Base-by-base conservation (phyloP, 192 early-diverging fungal species). In the Coemansia sp. region DNA sequence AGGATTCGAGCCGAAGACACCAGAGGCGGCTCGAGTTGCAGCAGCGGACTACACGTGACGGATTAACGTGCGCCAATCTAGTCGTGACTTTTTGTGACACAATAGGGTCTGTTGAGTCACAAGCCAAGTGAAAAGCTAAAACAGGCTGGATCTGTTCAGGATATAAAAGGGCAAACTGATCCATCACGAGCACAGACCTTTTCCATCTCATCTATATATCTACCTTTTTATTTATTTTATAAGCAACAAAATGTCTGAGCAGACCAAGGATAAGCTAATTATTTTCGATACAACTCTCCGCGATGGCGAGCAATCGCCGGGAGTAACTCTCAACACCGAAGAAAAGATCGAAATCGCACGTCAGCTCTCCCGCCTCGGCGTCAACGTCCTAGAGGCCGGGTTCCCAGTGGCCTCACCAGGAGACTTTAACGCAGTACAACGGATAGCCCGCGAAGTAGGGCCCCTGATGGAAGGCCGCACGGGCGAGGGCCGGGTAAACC, bases 301-400 rank as follows among this genome's bases (percentile, higher is more conserved):
- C 69, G 97, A 98, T 74, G 97, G 97, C 58, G 97, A 98, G 78
- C 95, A 98, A 91, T 96, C 95, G 57, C 97, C 97, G 1, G 97
- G 97, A 67, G 95, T 96, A 27, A 98, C 94, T 37, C 86, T 98
- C 23, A 96, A 89, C 70, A 86, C 88, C 0, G 90, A 91, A 32
- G 97, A 98, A 84, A 98, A 98, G 86, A 83, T 98, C 44, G 92
- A 94, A 76, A 96, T 98, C 63, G 97, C 97, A 5, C 91, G 88
- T 66, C 91, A 95, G 78, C 87, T 98, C 21, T 94, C 96, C n/a
- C 83, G 86, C 51, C 89, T 98, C 34, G 96, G 96, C 57, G 95
- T 98, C 57, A 93, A 98, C 79, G 89, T 98, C 7, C 89, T 95
- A 75, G 96, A 98, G 73, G 96, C 96, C 6, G 96, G 96, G 5